Base-by-base conservation (phyloP, 148 eudicot genomes). In the Rhododendron ferrugineum region DNA sequence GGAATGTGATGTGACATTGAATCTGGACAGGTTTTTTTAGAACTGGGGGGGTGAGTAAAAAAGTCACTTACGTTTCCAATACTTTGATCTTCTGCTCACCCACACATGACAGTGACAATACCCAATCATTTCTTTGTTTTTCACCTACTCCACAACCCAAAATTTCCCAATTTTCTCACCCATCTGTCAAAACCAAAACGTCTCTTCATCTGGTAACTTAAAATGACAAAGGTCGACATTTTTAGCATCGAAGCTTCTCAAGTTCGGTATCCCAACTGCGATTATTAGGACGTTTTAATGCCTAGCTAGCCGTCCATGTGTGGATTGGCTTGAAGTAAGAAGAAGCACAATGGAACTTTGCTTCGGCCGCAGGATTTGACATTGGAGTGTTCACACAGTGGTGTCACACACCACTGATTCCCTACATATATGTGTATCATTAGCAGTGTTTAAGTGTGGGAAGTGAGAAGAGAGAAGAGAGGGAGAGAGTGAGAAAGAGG, bases 1-100 rank as follows among this genome's bases (percentile, higher is more conserved):
- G 78, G 32, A 13, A 36, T 54, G 46, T 56, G 30, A 42, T 54
- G 32, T 36, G 32, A 42, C 81, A 77, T 36, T 84, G 86, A 54
- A 84, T 70, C 81, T 84, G 75, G 86, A 84, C 86, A 40, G 15
- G 82, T 23, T 84, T 84, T 84, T 36, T 49, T 20, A 70, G 18
- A 11, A 30, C 2, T 1, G 40, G 40, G 72, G 72, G 32, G 8
- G 7, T 23, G 18, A 14, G 37, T 23, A 26, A 8, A 23, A 60
- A 62, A 62, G 11, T 62, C 34, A 68, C 34, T 66, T 62, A 10
- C 14, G 34, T n/a, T 2, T 9, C 32, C 32, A 64, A n/a, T 64
- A 64, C 10, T 64, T n/a, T n/a, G 70, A 64, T n/a, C 70, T n/a
- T 64, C 3, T n/a, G 5, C 58, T n/a, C 4, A n/a, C 30, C 70